Evolutionary conservation across 2,329 filamentous ascomycete genomes (phyloP), one percentile per base, ranked within the genome.

Genomic region (Tolypocladium cylindrosporum): DNA sequence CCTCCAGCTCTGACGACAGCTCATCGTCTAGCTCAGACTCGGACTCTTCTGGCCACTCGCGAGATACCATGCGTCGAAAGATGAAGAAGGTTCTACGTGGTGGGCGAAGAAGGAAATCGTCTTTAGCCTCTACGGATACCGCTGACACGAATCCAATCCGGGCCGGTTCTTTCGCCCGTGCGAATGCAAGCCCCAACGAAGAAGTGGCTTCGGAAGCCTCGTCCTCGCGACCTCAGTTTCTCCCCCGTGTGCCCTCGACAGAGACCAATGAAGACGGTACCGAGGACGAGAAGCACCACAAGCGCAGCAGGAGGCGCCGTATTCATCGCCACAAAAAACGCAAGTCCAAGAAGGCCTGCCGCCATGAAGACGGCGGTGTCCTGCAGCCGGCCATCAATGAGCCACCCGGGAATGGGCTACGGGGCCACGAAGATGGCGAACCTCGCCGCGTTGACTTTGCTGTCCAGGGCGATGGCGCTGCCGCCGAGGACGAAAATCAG

Each of bases 51-150:
- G 83, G 85, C 61, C 75, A 72, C 31, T 82, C 80, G 9, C 71
- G 74, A 13, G 77, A 79, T 54, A 91, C 87, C 1, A 89, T 90
- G 16, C 85, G 87, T 2, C 89, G 88, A 67, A 85, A 85, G 58
- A 84, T 95, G 71, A 90, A 86, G 72, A 81, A 88, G 63, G 89
- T 88, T 31, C 86, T 96, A 65, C 87, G 85, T 59, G 79, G 81
- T 53, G 80, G 86, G 56, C 84, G 84, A 66, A 85, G 84, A 62
- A 86, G 89, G 72, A 95, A 93, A 77, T 92, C 88, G 0, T 93
- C 87, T 63, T 78, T 81, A 40, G 84, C 84, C 66, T 91, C 86
- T 31, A 82, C 83, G 60, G 87, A 90, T 16, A 83, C 79, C 16
- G 61, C 60, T 39, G 69, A 73, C 31, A 60, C 61, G 6, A 68